Percentiles rank a stretch among this genome's conserved stretches.
These are phyloP conservation scores for Cordyceps sp. DNA, from an alignment of 2,329 filamentous ascomycete genomes.

Conservation along the genomic window DNA sequence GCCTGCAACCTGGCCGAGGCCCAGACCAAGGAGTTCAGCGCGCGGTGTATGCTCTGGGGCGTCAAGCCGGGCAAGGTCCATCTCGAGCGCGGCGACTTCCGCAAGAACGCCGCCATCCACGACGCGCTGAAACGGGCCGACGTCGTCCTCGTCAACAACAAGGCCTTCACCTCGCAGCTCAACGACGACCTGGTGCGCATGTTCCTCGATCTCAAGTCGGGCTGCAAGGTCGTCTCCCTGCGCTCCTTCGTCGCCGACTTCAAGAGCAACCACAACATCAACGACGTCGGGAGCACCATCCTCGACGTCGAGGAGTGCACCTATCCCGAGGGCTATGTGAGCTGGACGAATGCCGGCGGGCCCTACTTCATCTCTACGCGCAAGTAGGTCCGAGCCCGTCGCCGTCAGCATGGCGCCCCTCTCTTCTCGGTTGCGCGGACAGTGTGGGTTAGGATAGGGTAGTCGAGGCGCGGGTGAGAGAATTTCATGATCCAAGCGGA, in stretches of 20 bases:
- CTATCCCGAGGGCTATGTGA: conserved; percentile 60
- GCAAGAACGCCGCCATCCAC: conserved; percentile 52
- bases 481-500: too few species aligned
- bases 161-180: conserved; percentile 77
- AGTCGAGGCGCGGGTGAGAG: conserved; percentile 1
- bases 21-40: conserved; percentile 68
- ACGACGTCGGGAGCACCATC: conserved; percentile 66
- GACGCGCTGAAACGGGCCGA: conserved; percentile 68
- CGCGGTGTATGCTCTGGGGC: conserved; percentile 82
- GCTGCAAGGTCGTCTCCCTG: conserved; percentile 77
- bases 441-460: conserved; percentile 6
- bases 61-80: conserved; percentile 63
- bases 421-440: background rate
- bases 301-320: conserved; percentile 53
- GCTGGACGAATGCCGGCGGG: conserved; percentile 76
- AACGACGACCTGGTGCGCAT: conserved; percentile 76
- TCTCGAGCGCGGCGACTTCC: conserved; percentile 72
- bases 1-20: conserved; percentile 67
- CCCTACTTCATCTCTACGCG: conserved; percentile 80
- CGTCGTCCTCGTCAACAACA: conserved; percentile 96
- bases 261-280: conserved; percentile 59
- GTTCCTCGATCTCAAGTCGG: conserved; percentile 85
- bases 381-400: conserved; percentile 26
- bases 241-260: conserved; percentile 78
- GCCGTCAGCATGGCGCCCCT: too few species aligned